phyloP scores from a whole-genome alignment of 768 basidiomycete genomes.

The Dacryopinax primogenitus region DNA sequence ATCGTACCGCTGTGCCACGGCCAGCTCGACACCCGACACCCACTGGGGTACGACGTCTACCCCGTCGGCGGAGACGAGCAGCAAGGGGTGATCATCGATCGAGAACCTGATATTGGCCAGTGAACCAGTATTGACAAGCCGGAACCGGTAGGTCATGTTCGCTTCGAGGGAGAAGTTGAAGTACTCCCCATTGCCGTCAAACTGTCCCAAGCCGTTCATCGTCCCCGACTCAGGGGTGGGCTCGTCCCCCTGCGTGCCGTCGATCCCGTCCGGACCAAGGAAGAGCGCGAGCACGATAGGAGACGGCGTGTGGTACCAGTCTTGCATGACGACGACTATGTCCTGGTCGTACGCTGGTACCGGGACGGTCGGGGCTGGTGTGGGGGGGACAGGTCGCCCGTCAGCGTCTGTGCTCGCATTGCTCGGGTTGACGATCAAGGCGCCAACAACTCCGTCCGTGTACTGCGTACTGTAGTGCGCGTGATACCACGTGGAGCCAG shows the following conservation, averaged over 20 bases:
- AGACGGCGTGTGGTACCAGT: constrained; percentile 20
- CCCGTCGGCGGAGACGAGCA: constrained; percentile 40
- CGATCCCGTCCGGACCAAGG: constrained; percentile 23
- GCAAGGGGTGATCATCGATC: constrained; percentile 36
- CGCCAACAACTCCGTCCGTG: constrained; percentile 41
- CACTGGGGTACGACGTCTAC: constrained; percentile 30
- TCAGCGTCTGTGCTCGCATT: constrained; percentile 21
- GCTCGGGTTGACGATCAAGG: constrained; percentile 36
- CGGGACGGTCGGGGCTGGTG: constrained; percentile 11
- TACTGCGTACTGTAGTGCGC: constrained; percentile 24
- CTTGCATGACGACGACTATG: constrained; percentile 28
- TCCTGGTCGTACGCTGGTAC: constrained; percentile 33
- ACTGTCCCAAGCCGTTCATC: constrained; percentile 29
- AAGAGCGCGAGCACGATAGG: background rate
- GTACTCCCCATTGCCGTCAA: constrained; percentile 18
- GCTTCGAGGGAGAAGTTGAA: constrained; percentile 29
- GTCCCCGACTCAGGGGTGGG: constrained; percentile 32
- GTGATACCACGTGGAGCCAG: constrained; percentile 41
- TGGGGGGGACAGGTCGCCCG: background rate
- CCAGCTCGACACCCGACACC: constrained; percentile 32
- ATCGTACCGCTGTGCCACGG: constrained; percentile 41
- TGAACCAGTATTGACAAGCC: constrained; percentile 37
- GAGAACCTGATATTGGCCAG: constrained; percentile 37
- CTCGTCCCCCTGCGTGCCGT: constrained; percentile 26
- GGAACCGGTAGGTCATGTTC: constrained; percentile 35